Base-by-base conservation (phyloP, 352 stramenopile genomes). In the Thraustotheca clavata region DNA sequence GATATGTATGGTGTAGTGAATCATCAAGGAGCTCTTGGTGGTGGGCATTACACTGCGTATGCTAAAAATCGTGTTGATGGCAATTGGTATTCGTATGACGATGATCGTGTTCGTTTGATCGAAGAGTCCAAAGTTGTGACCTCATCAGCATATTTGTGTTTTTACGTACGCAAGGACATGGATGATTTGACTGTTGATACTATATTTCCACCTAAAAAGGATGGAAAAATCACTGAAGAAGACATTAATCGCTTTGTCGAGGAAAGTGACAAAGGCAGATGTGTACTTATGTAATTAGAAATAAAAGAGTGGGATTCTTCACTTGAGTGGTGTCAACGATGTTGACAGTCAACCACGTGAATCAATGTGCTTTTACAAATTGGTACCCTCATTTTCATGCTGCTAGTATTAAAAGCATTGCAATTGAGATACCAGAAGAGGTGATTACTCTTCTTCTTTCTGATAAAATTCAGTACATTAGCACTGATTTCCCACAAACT, bases 11-110 rank as follows among this genome's bases (percentile, higher is more conserved):
- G 83, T 38, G 85, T 95, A 20, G 82, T 93, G 61, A 95, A 95
- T 50, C 87, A 95, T 71, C 82, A 94, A 50, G 87, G 87, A 1
- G 87, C 85, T 34, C 83, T 94, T 8, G 85, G 85, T 7, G 87
- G 87, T 4, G 87, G 87, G 4, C 87, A 95, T 57, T 94, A 95
- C 71, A 94, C 85, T 11, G 84, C 87, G 31, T 90, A 94, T 50
- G 87, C 86, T 14, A 93, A 93, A 60, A 94, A 94, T 71, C 89
- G 89, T 59, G 52, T 92, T 32, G 84, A 94, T 49, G 83, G 90
- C 41, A 86, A 95, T 69, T 95, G 87, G 87, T 94, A 94, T 49
- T 93, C 87, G 68, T 95, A 94, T 66, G 87, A 95, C 67, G 87
- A 95, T 63, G 83, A 94, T 70, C 83, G 85, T 32, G 85, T 94